Evolutionary conservation across 2,329 filamentous ascomycete species (phyloP).

Genomic region (Fusarium pilosicola): DNA sequence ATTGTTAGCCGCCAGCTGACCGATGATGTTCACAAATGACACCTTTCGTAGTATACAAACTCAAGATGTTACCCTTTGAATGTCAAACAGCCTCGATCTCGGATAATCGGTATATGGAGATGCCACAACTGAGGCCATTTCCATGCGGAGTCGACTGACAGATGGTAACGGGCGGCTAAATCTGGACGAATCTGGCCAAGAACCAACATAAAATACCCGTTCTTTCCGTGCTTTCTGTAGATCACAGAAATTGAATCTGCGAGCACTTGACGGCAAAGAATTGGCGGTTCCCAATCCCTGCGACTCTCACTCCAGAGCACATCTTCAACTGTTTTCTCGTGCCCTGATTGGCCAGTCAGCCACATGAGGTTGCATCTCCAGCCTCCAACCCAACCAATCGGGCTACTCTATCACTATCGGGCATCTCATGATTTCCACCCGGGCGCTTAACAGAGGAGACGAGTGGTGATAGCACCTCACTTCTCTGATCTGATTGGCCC

Average conservation of each 20-base stretch:
- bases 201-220: constrained; percentile 1
- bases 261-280: constrained; percentile 21
- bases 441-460: constrained; percentile 48
- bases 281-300: constrained; percentile 21
- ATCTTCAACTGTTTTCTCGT: constrained; percentile 18
- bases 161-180: constrained; percentile 30
- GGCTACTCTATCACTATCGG: constrained; percentile 20
- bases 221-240: background rate
- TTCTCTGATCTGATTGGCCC: constrained; percentile 43
- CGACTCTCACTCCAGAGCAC: constrained; percentile 22
- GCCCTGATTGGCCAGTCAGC: constrained; percentile 40
- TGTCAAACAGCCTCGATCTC: constrained; percentile 3
- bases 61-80: background rate
- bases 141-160: constrained; percentile 27
- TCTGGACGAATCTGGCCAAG: constrained; percentile 17
- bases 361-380: constrained; percentile 26
- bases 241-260: constrained; percentile 26
- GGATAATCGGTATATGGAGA: background rate
- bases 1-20: background rate
- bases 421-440: constrained; percentile 38
- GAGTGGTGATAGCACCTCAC: constrained; percentile 27
- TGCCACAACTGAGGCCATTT: constrained; percentile 29
- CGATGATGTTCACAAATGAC: background rate
- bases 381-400: constrained; percentile 43
- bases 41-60: background rate